Evolutionary conservation across 139 green algal genomes (phyloP).

Genomic region (Auxenochlorella pyrenoidosa): DNA sequence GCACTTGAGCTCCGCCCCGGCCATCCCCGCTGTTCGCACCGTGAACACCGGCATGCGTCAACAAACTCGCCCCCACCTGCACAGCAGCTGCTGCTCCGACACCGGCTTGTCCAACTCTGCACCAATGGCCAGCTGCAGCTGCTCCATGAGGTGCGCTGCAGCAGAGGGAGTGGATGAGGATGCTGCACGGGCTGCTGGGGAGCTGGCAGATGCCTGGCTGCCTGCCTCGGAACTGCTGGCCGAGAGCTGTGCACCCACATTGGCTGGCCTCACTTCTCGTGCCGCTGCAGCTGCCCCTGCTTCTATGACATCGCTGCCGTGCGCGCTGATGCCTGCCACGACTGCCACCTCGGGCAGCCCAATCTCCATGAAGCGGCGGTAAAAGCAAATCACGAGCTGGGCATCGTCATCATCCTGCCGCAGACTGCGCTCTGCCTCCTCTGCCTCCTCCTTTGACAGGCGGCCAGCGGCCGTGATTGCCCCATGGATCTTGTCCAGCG

Average conservation of each 20-base stretch:
- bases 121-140: background rate
- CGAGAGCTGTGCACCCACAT: background rate
- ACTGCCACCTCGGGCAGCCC: background rate
- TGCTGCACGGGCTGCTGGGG: background rate
- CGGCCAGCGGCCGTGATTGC: background rate
- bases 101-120: background rate
- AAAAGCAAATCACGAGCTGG: background rate
- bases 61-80: background rate
- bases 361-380: background rate
- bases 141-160: background rate
- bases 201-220: background rate
- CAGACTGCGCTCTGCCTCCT: background rate
- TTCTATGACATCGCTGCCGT: background rate
- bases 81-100: conserved; percentile 10
- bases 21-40: no score
- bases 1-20: no score
- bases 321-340: background rate
- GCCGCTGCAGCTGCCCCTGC: background rate
- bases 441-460: background rate
- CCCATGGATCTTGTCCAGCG: background rate
- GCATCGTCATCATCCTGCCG: background rate
- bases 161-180: background rate
- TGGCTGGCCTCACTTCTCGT: background rate
- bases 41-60: no score
- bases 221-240: background rate